phyloP scores from a whole-genome alignment of 148 eudicot species.

The Selenicereus undatus region DNA sequence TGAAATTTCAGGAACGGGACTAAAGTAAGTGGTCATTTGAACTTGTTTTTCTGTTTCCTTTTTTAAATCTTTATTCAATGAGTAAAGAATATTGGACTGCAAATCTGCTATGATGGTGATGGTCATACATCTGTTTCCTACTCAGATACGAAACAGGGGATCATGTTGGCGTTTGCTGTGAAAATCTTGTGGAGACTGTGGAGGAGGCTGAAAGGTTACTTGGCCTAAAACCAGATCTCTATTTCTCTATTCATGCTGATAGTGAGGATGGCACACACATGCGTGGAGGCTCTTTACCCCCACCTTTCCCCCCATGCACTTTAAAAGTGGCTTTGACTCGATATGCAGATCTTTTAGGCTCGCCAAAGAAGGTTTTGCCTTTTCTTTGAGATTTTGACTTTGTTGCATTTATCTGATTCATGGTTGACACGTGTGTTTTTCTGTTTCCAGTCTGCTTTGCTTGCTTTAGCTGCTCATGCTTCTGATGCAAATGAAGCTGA shows the following conservation, averaged over 20 bases:
- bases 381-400: background rate
- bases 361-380: conserved; percentile 73
- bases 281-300: conserved; percentile 58
- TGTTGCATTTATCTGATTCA: conserved; percentile 1
- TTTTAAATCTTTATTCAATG: no score
- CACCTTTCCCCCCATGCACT: conserved; percentile 86
- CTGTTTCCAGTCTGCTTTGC: conserved; percentile 59
- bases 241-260: conserved; percentile 72
- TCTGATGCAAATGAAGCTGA: conserved; percentile 89
- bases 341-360: conserved; percentile 84
- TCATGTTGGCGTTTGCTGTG: conserved; percentile 97
- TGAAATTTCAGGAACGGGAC: conserved; percentile 75
- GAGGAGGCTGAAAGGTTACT: conserved; percentile 80
- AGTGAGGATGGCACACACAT: conserved; percentile 78
- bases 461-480: conserved; percentile 92
- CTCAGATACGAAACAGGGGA: conserved; percentile 95
- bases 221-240: conserved; percentile 52
- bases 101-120: no score
- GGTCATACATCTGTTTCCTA: background rate
- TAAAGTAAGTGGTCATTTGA: conserved; percentile 44
- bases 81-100: background rate
- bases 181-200: conserved; percentile 63
- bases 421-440: conserved; percentile 12
- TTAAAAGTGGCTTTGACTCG: conserved; percentile 65
- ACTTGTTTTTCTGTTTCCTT: background rate